A percentile compares a stretch with the other conserved stretches of the same genome.
These are phyloP conservation scores for Sporisorium graminicola DNA, from an alignment of 1,284 basidiomycete species.

Conservation along the genomic window DNA sequence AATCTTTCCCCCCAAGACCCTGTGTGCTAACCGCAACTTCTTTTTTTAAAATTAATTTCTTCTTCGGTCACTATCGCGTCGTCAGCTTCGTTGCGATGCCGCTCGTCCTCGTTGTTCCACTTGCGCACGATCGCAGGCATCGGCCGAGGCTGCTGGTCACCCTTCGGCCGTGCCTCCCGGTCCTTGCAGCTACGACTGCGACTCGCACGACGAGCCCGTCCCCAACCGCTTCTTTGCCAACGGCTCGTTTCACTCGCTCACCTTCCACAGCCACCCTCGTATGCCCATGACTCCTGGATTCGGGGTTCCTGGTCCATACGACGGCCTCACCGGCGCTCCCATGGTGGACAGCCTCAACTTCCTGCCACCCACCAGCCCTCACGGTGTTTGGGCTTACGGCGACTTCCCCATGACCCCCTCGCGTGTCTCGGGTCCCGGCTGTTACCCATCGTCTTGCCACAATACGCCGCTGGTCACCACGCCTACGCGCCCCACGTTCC, in stretches of 20 bases:
- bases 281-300: slow-evolving; percentile 46
- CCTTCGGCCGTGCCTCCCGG: slow-evolving; percentile 52
- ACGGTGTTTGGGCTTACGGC: slow-evolving; percentile 49
- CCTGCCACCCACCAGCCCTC: slow-evolving; percentile 47
- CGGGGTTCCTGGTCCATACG: slow-evolving; percentile 32
- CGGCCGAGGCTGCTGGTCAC: slow-evolving; percentile 53
- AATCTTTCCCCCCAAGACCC: slow-evolving; percentile 1
- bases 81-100: slow-evolving; percentile 53
- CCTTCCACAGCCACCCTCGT: slow-evolving; percentile 53
- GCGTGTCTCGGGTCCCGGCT: slow-evolving; percentile 33
- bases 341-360: slow-evolving; percentile 49
- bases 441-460: slow-evolving; percentile 37
- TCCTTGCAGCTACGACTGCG: slow-evolving; percentile 48
- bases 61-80: slow-evolving; percentile 35
- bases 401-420: slow-evolving; percentile 53
- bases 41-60: too few relatives aligned
- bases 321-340: slow-evolving; percentile 33
- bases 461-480: slow-evolving; percentile 45
- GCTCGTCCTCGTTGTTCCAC: slow-evolving; percentile 55
- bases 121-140: slow-evolving; percentile 53
- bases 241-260: slow-evolving; percentile 54
- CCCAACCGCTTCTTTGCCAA: slow-evolving; percentile 51
- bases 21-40: slow-evolving; percentile 24
- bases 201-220: slow-evolving; percentile 43
- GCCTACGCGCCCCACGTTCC: slow-evolving; percentile 35